Evolutionary conservation across 23 red algal species (phyloP), one percentile per base, ranked within the genome.

Genomic region (Agarophyton chilense): DNA sequence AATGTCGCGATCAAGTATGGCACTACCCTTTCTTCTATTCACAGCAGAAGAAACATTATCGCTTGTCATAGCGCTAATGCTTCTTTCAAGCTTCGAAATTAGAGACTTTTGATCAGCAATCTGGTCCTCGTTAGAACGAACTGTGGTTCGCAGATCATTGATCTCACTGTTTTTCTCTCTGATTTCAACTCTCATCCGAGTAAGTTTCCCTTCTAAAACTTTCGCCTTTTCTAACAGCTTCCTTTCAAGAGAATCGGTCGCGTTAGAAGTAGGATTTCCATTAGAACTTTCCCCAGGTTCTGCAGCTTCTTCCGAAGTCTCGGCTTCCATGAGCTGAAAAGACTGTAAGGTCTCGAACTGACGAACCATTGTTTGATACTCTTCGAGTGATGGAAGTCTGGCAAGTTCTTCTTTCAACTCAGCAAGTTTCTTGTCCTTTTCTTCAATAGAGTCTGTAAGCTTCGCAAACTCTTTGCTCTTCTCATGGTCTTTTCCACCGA

Each of bases 311-410:
- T 34, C 62, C 25, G 47, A 53, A 22, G 2, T 72, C 12, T 38
- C 72, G 5, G 41, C 56, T 39, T 77, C 79, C 46, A 70, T 73
- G 22, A 90, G 67, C 84, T 95, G 93, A 44, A 89, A 85, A 6
- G 83, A 52, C 29, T 95, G 62, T 39, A 95, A 51, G 19, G 77
- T 76, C 26, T 88, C 93, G 34, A 91, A 83, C 80, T 91, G 84
- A 39, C 62, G 56, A 34, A 51, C 46, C 86, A 95, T 84, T n/a
- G 49, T 82, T 35, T 83, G 57, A 49, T 90, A 95, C 18, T 89
- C 77, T 49, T 82, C 83, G 35, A 83, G 33, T 10, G 86, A 52
- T 10, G 93, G 93, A 22, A 83, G 64, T 16, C 77, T 75, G 9
- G 43, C 68, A 28, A 93, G 76, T 38, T 41, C 43, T 24, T 73